These are phyloP conservation scores for Linanthus parryae DNA, from an alignment of 148 eudicot genomes.

Conservation along the genomic window DNA sequence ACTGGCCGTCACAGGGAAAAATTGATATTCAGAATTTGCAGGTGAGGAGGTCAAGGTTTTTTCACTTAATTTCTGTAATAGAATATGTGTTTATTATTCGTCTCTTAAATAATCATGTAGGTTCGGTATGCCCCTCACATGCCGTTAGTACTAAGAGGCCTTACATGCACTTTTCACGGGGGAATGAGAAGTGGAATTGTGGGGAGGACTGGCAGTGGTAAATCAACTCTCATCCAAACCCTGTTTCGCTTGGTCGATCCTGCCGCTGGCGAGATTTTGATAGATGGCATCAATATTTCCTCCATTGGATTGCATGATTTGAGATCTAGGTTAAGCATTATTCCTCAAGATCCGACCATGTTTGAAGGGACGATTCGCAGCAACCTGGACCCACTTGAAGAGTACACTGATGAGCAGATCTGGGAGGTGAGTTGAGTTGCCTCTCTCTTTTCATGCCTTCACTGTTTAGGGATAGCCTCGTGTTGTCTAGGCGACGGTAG, in stretches of 20 bases:
- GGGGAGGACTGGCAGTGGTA: conserved; percentile 67
- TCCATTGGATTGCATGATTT: conserved; percentile 52
- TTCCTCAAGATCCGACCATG: conserved; percentile 71
- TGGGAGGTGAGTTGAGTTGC: conserved; percentile 46
- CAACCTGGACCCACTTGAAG: conserved; percentile 63
- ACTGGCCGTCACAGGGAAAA: conserved; percentile 55
- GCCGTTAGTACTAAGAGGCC: conserved; percentile 53
- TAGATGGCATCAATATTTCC: conserved; percentile 40
- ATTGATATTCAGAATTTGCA: conserved; percentile 34
- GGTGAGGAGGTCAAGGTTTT: conserved; percentile 25
- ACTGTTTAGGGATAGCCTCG: neutral
- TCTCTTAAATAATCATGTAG: conserved; percentile 25
- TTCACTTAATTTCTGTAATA: too few relatives aligned
- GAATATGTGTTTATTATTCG: too few relatives aligned
- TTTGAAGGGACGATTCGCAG: conserved; percentile 59
- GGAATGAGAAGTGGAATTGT: conserved; percentile 54
- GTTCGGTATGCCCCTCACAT: conserved; percentile 49
- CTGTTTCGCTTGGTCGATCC: conserved; percentile 60
- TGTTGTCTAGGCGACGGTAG: neutral
- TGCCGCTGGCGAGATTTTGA: conserved; percentile 35
- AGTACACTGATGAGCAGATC: conserved; percentile 47
- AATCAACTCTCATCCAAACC: conserved; percentile 60
- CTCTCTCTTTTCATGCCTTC: neutral
- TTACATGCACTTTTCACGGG: conserved; percentile 56
- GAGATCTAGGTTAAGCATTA: conserved; percentile 54